Conservation (phyloP, 1,284 basidiomycete species). For the Ceratobasidium sp. region DNA sequence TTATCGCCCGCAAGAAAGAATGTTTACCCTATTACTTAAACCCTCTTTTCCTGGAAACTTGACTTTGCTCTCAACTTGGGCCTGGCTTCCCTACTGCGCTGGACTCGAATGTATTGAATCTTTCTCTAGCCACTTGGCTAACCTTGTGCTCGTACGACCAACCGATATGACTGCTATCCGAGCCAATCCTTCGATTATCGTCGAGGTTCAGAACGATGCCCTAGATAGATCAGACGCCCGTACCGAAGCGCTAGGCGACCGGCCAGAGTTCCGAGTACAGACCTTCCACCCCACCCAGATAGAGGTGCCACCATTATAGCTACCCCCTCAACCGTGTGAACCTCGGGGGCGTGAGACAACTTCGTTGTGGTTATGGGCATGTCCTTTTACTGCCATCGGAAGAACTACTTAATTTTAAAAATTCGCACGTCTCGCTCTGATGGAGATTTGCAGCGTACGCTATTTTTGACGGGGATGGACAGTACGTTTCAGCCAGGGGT, state of each 20-base stretch:
- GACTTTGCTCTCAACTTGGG: too few species aligned
- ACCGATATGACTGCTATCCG: not conserved
- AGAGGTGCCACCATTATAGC: not conserved
- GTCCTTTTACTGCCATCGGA: conserved; percentile 58
- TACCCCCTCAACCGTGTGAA: conserved; percentile 7
- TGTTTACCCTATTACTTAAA: not conserved
- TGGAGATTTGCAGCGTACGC: not conserved
- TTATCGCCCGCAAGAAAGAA: not conserved
- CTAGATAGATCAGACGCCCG: conserved; percentile 58
- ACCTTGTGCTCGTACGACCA: not conserved
- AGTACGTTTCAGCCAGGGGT: conserved; percentile 67
- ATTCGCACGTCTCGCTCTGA: too few species aligned
- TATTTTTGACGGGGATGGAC: conserved; percentile 68
- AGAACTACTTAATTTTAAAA: too few species aligned
- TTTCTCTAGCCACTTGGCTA: too few species aligned
- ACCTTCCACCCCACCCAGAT: not conserved
- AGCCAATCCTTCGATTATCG: not conserved
- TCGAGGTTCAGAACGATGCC: conserved; percentile 26
- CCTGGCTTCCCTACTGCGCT: not conserved
- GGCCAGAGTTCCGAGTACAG: conserved; percentile 58
- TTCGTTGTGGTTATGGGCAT: conserved; percentile 69
- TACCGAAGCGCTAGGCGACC: conserved; percentile 65
- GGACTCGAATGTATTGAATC: not conserved
- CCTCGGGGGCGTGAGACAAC: conserved; percentile 70
- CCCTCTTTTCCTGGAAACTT: not conserved